phyloP scores from a whole-genome alignment of 352 stramenopile species.

The Pythium utonaiense region DNA sequence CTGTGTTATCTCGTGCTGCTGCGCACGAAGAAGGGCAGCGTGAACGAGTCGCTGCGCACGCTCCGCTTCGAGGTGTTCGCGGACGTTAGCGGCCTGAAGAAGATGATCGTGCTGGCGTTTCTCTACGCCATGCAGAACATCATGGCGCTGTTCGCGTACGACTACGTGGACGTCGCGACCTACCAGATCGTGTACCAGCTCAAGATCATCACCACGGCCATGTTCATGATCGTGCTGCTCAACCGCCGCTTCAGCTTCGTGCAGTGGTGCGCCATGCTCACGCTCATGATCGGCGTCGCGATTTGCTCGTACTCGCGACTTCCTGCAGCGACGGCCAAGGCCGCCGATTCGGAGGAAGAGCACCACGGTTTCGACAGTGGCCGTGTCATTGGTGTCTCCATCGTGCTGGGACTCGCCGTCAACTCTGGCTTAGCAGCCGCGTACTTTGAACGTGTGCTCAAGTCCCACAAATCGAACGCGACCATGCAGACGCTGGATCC shows the following conservation, averaged over 20 bases:
- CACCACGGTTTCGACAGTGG: slow-evolving; percentile 37
- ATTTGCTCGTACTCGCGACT: slow-evolving; percentile 82
- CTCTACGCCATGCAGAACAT: slow-evolving; percentile 88
- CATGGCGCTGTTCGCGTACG: slow-evolving; percentile 82
- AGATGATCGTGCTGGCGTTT: slow-evolving; percentile 83
- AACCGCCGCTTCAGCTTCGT: slow-evolving; percentile 80
- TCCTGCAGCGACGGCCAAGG: slow-evolving; percentile 18
- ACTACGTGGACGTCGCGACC: slow-evolving; percentile 87
- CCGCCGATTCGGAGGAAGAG: slow-evolving; percentile 18
- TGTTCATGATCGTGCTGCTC: slow-evolving; percentile 88
- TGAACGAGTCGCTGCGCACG: slow-evolving; percentile 51
- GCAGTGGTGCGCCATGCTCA: slow-evolving; percentile 82
- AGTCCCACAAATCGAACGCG: slow-evolving; percentile 72
- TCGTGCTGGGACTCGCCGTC: slow-evolving; percentile 73
- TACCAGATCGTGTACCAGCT: slow-evolving; percentile 91
- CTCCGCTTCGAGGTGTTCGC: slow-evolving; percentile 78
- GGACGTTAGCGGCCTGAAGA: slow-evolving; percentile 70
- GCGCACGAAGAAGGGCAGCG: slow-evolving; percentile 52
- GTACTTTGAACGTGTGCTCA: slow-evolving; percentile 88
- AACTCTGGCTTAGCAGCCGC: slow-evolving; percentile 85
- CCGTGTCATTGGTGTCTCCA: slow-evolving; percentile 71
- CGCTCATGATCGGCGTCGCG: slow-evolving; percentile 83
- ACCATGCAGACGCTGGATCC: slow-evolving; percentile 78
- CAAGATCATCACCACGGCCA: slow-evolving; percentile 88
- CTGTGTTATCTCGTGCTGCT: slow-evolving; percentile 76